phyloP scores from a whole-genome alignment of 1,284 basidiomycete genomes.

The Ustilago trichophora region DNA sequence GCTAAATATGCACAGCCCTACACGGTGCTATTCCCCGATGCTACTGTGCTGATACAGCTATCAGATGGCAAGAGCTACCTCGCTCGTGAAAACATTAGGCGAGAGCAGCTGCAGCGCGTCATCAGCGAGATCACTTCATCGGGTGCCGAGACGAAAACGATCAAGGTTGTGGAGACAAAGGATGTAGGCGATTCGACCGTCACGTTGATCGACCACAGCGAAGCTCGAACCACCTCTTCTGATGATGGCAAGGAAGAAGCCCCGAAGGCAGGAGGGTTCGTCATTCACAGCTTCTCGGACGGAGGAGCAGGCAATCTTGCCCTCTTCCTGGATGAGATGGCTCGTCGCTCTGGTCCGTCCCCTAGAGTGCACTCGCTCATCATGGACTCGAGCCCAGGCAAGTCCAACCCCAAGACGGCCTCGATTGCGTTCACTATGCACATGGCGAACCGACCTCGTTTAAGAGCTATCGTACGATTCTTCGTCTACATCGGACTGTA shows the following conservation, averaged over 20 bases:
- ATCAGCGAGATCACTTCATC: conserved; percentile 21
- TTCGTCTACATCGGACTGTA: conserved; percentile 38
- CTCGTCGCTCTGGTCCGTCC: conserved; percentile 3
- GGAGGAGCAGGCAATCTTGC: conserved; percentile 53
- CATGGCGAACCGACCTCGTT: conserved; percentile 33
- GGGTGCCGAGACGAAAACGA: not conserved
- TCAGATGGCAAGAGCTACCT: conserved; percentile 49
- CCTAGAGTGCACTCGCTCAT: conserved; percentile 35
- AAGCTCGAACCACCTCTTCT: conserved; percentile 8
- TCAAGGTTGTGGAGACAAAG: conserved; percentile 4
- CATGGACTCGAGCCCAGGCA: conserved; percentile 55
- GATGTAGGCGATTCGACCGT: conserved; percentile 44
- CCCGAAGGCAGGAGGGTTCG: conserved; percentile 7
- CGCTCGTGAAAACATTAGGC: conserved; percentile 19
- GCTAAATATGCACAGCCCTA: conserved; percentile 60
- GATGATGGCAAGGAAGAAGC: conserved; percentile 3
- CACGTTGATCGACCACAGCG: conserved; percentile 33
- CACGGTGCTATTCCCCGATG: conserved; percentile 49
- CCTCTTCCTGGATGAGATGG: conserved; percentile 38
- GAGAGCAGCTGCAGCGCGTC: conserved; percentile 20
- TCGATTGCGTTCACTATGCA: conserved; percentile 56
- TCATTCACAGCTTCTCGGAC: conserved; percentile 54
- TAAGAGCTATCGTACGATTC: conserved; percentile 30
- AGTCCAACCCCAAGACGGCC: conserved; percentile 36
- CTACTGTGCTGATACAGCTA: conserved; percentile 57